Evolutionary conservation across 441 rosid species (phyloP).

Genomic region (Sinapis alba): DNA sequence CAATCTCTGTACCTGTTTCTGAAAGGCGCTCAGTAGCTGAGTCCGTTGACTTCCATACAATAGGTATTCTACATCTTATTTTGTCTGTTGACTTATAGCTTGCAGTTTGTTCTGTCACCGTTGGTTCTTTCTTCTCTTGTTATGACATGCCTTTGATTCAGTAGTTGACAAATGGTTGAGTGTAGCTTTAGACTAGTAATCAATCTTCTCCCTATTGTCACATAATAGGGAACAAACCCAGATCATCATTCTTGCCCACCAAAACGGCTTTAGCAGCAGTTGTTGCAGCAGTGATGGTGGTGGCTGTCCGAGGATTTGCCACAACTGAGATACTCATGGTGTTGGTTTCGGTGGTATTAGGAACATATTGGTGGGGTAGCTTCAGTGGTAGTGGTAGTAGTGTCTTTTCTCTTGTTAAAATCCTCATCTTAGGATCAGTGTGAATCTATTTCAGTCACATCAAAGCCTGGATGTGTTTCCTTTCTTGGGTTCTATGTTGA

Average conservation of each 20-base stretch:
- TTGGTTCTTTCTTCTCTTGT: constrained; percentile 17
- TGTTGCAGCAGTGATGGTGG: constrained; percentile 76
- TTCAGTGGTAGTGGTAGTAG: constrained; percentile 72
- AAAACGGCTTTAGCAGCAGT: constrained; percentile 80
- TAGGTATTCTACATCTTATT: constrained; percentile 53
- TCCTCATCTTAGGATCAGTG: constrained; percentile 28
- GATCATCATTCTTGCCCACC: constrained; percentile 78
- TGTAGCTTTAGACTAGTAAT: constrained; percentile 45
- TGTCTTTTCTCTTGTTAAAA: constrained; percentile 63
- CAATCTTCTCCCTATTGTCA: constrained; percentile 62
- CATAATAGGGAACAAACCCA: constrained; percentile 87
- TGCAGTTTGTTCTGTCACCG: constrained; percentile 3
- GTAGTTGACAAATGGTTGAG: constrained; percentile 37
- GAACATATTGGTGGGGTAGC: constrained; percentile 85
- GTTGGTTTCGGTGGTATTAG: constrained; percentile 78
- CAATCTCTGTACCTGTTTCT: constrained; percentile 77
- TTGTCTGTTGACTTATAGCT: constrained; percentile 1
- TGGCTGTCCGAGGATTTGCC: constrained; percentile 64
- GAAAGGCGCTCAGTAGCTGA: constrained; percentile 81
- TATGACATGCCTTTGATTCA: constrained; percentile 26
- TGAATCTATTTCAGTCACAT: constrained; percentile 15
- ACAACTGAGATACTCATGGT: constrained; percentile 68
- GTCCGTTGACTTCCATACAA: constrained; percentile 72
- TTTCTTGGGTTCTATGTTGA: constrained; percentile 3
- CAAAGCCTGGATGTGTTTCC: background rate